Evolutionary conservation across 805 yeast genomes (phyloP), one percentile per base, ranked within the genome.

Genomic region (Yamadazyma phyllophila): DNA sequence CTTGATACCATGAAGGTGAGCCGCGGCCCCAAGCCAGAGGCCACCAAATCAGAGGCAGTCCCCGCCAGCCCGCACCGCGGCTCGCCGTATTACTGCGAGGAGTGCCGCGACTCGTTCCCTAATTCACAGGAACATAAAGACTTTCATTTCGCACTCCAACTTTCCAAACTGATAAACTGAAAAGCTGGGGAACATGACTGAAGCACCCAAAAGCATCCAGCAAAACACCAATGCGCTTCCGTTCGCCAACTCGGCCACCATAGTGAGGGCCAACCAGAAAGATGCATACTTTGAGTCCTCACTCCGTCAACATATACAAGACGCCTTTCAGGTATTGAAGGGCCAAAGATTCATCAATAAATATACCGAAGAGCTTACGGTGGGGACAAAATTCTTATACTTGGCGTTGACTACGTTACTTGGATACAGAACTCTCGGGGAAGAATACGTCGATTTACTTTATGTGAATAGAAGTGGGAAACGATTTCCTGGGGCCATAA

Each of bases 231-330:
- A 48, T 26, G 64, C 67, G 7, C 59, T 71, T 39, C 86, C 91
- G 1, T 83, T 80, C 60, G 96, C 97, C 1, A 85, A 85, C 57
- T 91, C 96, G 1, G 91, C 97, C 0, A 84, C 91, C 9, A 88
- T 91, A 56, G 85, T 92, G 31, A 77, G 97, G 43, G 88, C 97
- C 1, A 83, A 88, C 60, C 97, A 92, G 59, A 92, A 92, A 59
- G 99, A 92, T 62, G 75, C 80, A 3, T 88, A 84, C 54, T 80
- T 88, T 36, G 85, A 83, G 54, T 64, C 75, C 0, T 61, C 77
- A 2, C 66, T 88, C 16, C 68, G 75, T 31, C 62, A 68, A 2
- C 81, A 84, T 51, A 52, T 90, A 2, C 76, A 74, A 33, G 84
- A 81, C 15, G 78, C 80, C 0, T 49, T 83, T 4, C 81, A 77